Percentiles rank a stretch among this genome's conserved stretches.
These are phyloP conservation scores for Dendrocalamus latiflorus DNA, from an alignment of 202 grass and related monocot genomes.

Conservation along the genomic window DNA sequence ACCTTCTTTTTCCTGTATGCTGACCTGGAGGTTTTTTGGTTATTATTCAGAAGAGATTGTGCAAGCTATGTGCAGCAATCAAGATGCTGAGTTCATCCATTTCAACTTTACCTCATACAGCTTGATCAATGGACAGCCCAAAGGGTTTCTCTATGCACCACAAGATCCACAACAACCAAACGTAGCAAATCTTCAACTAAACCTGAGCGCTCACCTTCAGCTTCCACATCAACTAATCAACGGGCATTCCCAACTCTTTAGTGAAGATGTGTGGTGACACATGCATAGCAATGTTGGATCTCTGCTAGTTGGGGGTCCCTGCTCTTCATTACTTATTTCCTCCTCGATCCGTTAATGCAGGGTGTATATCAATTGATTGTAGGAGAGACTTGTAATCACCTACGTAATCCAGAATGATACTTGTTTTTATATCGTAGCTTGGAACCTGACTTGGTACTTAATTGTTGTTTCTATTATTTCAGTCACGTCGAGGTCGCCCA, in stretches of 20 bases:
- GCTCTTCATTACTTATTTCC: constrained; percentile 47
- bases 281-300: constrained; percentile 50
- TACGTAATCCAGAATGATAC: neutral
- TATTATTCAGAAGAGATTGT: constrained; percentile 74
- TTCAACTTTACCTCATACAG: constrained; percentile 65
- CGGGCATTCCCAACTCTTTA: constrained; percentile 52
- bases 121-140: no score
- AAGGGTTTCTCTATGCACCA: no score
- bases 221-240: constrained; percentile 73
- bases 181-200: constrained; percentile 77
- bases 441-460: neutral
- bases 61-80: constrained; percentile 62
- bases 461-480: constrained; percentile 30
- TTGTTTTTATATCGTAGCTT: constrained; percentile 11
- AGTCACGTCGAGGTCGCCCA: constrained; percentile 65
- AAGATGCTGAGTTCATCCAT: constrained; percentile 70
- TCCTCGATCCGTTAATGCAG: constrained; percentile 44
- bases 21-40: constrained; percentile 78
- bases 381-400: constrained; percentile 36
- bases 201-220: constrained; percentile 65
- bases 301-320: constrained; percentile 51
- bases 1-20: constrained; percentile 27
- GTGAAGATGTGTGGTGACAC: constrained; percentile 58
- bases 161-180: no score
- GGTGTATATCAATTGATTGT: constrained; percentile 36